Evolutionary conservation across 2,329 filamentous ascomycete species (phyloP).

Genomic region (Cladosporium sp.): DNA sequence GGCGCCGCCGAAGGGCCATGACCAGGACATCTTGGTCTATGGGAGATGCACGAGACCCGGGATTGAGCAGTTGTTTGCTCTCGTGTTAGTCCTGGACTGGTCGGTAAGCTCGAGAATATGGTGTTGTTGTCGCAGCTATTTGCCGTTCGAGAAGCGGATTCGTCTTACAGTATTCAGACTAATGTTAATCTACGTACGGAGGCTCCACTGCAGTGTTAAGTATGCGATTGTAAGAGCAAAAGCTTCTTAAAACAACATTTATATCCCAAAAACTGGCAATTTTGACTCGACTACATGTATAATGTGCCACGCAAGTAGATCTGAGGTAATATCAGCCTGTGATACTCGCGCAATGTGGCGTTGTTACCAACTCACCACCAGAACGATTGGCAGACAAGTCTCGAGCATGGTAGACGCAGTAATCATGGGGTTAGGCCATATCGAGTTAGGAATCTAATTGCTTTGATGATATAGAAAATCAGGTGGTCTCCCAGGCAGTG

Average conservation of each 20-base stretch:
- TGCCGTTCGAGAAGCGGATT: neutral
- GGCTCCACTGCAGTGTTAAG: neutral
- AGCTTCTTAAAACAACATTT: neutral
- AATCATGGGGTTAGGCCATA: too few relatives aligned
- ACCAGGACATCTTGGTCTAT: slow-evolving; percentile 11
- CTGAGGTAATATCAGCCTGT: neutral
- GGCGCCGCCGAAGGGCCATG: slow-evolving; percentile 21
- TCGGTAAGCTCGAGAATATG: neutral
- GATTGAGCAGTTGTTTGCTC: neutral
- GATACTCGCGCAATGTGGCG: neutral
- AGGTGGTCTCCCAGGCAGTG: too few relatives aligned
- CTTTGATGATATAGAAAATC: too few relatives aligned
- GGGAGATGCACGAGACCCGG: neutral
- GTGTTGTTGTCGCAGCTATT: neutral
- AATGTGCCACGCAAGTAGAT: neutral
- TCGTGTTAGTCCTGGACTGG: neutral
- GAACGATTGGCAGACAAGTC: neutral
- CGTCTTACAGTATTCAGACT: neutral
- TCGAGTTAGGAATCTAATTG: too few relatives aligned
- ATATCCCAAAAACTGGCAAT: neutral
- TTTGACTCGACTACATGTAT: neutral
- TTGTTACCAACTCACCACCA: neutral
- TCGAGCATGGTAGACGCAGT: neutral
- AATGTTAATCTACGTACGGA: neutral
- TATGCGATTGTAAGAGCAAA: neutral